Percentiles rank a stretch among this genome's conserved stretches.
These are phyloP conservation scores for Populus euphratica DNA, from an alignment of 345 rosid genomes.

Conservation along the genomic window DNA sequence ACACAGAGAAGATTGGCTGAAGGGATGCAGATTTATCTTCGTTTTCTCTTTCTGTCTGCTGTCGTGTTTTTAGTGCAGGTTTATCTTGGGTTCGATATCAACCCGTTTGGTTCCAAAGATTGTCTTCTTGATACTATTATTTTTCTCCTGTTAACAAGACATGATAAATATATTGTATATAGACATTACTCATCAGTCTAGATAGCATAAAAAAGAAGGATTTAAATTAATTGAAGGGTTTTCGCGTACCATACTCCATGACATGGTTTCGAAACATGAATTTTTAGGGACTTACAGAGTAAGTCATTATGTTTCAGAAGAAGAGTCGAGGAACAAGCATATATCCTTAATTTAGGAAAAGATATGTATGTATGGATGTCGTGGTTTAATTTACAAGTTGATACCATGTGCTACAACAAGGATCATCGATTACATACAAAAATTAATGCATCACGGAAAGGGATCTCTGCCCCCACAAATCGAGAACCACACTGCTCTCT, in stretches of 20 bases:
- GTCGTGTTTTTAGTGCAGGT: constrained; percentile 8
- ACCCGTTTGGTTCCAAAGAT: constrained; percentile 4
- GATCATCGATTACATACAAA: constrained; percentile 23
- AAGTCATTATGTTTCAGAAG: too few species aligned
- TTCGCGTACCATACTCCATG: neutral
- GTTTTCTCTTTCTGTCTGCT: neutral
- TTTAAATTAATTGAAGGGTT: neutral
- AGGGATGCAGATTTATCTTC: neutral
- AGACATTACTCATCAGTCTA: too few species aligned
- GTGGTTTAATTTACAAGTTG: constrained; percentile 11
- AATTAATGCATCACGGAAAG: constrained; percentile 15
- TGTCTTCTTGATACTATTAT: neutral
- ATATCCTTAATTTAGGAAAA: too few species aligned
- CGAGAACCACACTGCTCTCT: constrained; percentile 23
- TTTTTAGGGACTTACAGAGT: too few species aligned
- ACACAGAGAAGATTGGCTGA: constrained; percentile 71
- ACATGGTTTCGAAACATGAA: neutral
- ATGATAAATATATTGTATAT: neutral
- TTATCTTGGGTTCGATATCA: constrained; percentile 8
- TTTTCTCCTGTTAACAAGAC: neutral
- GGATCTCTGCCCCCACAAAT: constrained; percentile 4
- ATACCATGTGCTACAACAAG: constrained; percentile 9
- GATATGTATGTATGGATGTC: neutral
- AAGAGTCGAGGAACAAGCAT: too few species aligned
- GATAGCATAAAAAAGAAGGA: too few species aligned